Evolutionary conservation across 345 rosid genomes (phyloP), one percentile per base, ranked within the genome.

Genomic region (Salix purpurea): DNA sequence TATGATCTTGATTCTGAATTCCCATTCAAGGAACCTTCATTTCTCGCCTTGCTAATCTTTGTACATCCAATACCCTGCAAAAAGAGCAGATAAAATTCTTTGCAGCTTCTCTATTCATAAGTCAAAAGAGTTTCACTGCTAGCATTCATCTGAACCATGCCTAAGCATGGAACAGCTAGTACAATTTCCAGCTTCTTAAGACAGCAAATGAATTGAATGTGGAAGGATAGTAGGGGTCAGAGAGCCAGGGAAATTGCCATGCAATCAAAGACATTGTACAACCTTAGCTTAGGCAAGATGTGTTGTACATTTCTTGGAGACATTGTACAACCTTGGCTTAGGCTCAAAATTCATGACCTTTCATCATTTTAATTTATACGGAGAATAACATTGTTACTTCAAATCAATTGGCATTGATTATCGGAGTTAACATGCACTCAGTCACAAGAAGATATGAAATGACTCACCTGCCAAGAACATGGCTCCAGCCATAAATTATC

Each of bases 401-500:
- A 10, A 40, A 46, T 46, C 50, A 46, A 46, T 4, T 46, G 50
- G 14, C 16, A 46, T 50, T 50, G n/a, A 18, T 50, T 19, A 24
- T 44, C 65, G 21, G 36, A 54, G 16, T 48, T 23, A n/a, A 60
- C 39, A 28, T n/a, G 39, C 39, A 60, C 44, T 34, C 16, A 52
- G 28, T 50, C 28, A 6, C 19, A 69, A 64, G 62, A 50, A 58
- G 62, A 70, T 68, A 23, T 40, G 36, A 58, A 36, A 61, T 37
- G 50, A 76, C 81, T 81, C 24, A 89, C 95, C 95, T 92, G 91
- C 98, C 98, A 92, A 32, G 97, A 89, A 83, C 77, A 84, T 42
- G 98, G 97, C 81, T 94, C 97, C 85, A 94, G 89, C 98, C 98
- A 94, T 70, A 94, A 75, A 81, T 88, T 89, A 77, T 94, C 97